Conservation (phyloP, 805 yeast species). For the Limtongia smithiae region DNA sequence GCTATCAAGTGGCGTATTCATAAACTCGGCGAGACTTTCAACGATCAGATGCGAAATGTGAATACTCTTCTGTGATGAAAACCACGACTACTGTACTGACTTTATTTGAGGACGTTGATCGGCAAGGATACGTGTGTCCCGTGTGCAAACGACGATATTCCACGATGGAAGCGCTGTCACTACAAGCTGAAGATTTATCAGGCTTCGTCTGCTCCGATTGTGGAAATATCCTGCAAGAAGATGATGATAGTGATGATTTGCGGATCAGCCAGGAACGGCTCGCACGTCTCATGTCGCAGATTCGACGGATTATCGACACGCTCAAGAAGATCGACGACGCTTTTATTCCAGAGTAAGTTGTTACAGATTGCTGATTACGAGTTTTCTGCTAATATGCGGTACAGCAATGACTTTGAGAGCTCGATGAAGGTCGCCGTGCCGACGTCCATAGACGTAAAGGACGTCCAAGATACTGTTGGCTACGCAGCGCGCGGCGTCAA, state of each 20-base stretch:
- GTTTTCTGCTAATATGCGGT: neutral
- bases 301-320: constrained; percentile 81
- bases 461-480: constrained; percentile 39
- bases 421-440: constrained; percentile 80
- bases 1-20: constrained; percentile 96
- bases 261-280: constrained; percentile 75
- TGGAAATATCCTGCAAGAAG: constrained; percentile 73
- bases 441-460: constrained; percentile 60
- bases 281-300: constrained; percentile 80
- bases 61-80: neutral
- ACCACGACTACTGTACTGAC: neutral
- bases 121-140: constrained; percentile 92
- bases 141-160: constrained; percentile 76
- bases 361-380: neutral
- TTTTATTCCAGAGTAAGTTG: constrained; percentile 59
- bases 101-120: constrained; percentile 56
- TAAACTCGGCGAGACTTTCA: constrained; percentile 69
- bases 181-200: constrained; percentile 73
- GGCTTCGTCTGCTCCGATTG: constrained; percentile 84
- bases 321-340: constrained; percentile 79
- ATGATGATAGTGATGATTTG: constrained; percentile 80
- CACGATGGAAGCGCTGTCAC: constrained; percentile 81
- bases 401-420: constrained; percentile 72
- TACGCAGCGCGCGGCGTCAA: constrained; percentile 42
- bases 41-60: constrained; percentile 71